These are phyloP conservation scores for Candida yuanshanica DNA, from an alignment of 805 yeast species.

Conservation along the genomic window DNA sequence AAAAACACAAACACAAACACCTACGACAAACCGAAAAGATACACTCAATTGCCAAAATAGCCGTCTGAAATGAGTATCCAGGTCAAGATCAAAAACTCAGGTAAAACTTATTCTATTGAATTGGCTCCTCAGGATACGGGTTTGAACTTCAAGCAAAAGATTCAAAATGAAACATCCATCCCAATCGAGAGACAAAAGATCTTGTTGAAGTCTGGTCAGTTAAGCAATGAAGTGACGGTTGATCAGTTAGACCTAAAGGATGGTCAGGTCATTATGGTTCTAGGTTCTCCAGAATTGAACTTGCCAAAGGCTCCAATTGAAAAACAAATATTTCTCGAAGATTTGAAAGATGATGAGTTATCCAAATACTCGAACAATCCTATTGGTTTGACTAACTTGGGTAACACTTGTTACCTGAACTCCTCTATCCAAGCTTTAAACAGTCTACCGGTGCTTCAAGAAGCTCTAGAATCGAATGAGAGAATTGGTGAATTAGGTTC, in stretches of 20 bases:
- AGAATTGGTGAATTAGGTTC: conserved; percentile 29
- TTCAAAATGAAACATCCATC: conserved; percentile 69
- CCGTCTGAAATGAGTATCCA: conserved; percentile 9
- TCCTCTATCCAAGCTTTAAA: conserved; percentile 86
- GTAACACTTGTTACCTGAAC: conserved; percentile 92
- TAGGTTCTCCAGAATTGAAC: conserved; percentile 81
- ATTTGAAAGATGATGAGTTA: conserved; percentile 42
- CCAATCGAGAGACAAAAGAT: conserved; percentile 91
- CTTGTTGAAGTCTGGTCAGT: conserved; percentile 82
- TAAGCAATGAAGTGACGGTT: conserved; percentile 51
- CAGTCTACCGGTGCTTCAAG: conserved; percentile 68
- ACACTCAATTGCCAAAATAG: not conserved
- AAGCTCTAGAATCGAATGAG: conserved; percentile 48
- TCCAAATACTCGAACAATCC: conserved; percentile 45
- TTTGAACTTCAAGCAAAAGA: conserved; percentile 58
- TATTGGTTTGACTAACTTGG: conserved; percentile 88
- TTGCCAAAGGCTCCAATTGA: conserved; percentile 48
- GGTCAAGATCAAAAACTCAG: conserved; percentile 56
- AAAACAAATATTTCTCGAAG: conserved; percentile 58
- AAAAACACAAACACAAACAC: conserved; percentile 3
- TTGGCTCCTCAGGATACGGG: conserved; percentile 30
- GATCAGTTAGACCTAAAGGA: conserved; percentile 51
- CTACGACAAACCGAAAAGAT: not conserved
- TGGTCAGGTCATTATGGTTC: conserved; percentile 72
- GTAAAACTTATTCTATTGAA: conserved; percentile 53